These are phyloP conservation scores for Petunia axillaris DNA, from an alignment of 257 asterid genomes.

Conservation along the genomic window DNA sequence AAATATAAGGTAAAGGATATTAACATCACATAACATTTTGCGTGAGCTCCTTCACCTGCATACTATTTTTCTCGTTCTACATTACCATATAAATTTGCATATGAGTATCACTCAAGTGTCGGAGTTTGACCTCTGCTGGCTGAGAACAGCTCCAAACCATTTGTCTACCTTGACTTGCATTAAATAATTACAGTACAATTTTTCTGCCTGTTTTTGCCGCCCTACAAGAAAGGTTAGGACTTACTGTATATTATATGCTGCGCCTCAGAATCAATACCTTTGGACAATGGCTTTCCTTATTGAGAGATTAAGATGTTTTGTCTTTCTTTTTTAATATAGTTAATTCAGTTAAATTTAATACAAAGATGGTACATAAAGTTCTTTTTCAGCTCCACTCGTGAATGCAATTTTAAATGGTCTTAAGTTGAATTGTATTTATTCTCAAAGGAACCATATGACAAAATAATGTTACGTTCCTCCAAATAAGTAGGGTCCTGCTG, in stretches of 20 bases:
- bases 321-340: not conserved
- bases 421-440: not conserved
- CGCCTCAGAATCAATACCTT: not conserved
- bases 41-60: too few species aligned
- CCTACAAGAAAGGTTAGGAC: not conserved
- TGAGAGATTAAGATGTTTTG: slow-evolving; percentile 3
- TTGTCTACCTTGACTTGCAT: not conserved
- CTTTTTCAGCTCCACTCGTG: not conserved
- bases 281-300: slow-evolving; percentile 8
- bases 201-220: slow-evolving; percentile 12
- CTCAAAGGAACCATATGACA: not conserved
- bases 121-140: too few species aligned
- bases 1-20: too few species aligned
- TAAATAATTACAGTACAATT: not conserved
- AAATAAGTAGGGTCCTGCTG: too few species aligned
- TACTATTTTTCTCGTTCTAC: too few species aligned
- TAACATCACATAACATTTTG: too few species aligned
- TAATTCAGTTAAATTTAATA: not conserved
- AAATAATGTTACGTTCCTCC: too few species aligned
- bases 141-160: too few species aligned
- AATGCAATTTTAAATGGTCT: not conserved
- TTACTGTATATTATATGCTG: not conserved
- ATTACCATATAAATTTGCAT: too few species aligned
- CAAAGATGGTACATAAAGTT: not conserved
- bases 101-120: too few species aligned